Evolutionary conservation across 2,329 filamentous ascomycete species (phyloP).

Genomic region (Trichoderma lentiforme): DNA sequence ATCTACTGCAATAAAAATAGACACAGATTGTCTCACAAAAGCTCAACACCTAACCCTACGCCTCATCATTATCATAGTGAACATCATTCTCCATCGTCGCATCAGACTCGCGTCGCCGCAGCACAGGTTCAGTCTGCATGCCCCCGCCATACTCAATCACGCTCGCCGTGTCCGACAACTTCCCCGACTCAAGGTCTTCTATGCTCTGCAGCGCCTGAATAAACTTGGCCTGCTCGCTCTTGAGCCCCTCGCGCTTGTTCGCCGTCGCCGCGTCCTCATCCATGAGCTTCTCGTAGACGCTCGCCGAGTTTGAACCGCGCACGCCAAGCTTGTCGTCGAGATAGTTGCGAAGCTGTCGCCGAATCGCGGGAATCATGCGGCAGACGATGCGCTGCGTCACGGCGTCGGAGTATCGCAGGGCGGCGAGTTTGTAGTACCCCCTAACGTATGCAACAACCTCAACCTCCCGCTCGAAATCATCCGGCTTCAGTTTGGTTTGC

Average conservation of each 20-base stretch:
- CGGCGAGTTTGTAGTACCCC: constrained; percentile 67
- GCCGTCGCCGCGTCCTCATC: constrained; percentile 47
- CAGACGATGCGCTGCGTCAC: constrained; percentile 47
- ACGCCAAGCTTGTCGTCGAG: constrained; percentile 45
- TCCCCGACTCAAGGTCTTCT: constrained; percentile 39
- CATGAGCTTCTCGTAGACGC: constrained; percentile 44
- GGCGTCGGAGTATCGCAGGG: constrained; percentile 60
- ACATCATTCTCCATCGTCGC: constrained; percentile 14
- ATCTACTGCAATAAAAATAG: neutral
- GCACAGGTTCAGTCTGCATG: neutral
- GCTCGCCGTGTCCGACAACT: constrained; percentile 13
- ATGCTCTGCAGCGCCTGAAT: constrained; percentile 46
- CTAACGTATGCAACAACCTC: constrained; percentile 59
- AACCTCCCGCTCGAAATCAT: constrained; percentile 59
- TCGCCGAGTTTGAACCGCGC: constrained; percentile 27
- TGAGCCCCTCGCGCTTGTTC: constrained; percentile 38
- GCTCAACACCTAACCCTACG: neutral
- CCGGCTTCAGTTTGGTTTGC: constrained; percentile 48
- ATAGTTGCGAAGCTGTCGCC: constrained; percentile 38
- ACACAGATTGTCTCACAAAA: neutral
- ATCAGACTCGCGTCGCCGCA: constrained; percentile 6
- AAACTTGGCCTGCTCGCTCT: constrained; percentile 45
- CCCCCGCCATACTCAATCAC: neutral
- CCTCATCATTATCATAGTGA: neutral
- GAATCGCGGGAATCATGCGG: constrained; percentile 46